Evolutionary conservation across 2,329 filamentous ascomycete species (phyloP), one percentile per base, ranked within the genome.

Genomic region (Neonectria ditissima): DNA sequence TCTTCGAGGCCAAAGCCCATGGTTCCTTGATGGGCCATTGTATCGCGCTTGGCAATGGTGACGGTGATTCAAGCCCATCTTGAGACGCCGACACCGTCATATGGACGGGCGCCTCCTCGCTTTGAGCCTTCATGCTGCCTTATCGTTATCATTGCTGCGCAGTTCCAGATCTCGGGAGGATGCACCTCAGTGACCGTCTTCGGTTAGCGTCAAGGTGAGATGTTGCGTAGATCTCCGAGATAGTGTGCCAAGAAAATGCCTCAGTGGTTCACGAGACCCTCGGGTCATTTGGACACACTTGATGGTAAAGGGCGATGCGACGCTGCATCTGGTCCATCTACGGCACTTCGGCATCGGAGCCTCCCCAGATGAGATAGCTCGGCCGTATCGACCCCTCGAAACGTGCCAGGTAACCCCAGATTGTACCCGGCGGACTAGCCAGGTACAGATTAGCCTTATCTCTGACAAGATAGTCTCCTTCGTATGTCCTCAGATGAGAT

Each of bases 171-270:
- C 28, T 24, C 11, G n/a, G n/a, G n/a, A 2, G 18, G 13, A 43
- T 22, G 39, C 39, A 43, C 18, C 10, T 5, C 18, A 43, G 10
- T 43, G 39, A 22, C 39, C 39, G 39, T 43, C 39, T 43, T 20
- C 39, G n/a, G 39, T 22, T 43, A 43, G 39, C 22, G 39, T 43
- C 8, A 43, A 43, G 22, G 9, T 18, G 9, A 43, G 39, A 20
- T 20, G 22, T 20, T 22, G 18, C 39, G n/a, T 43, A 43, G 39
- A 43, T 43, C 39, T 8, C 11, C 11, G 5, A 37, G 50, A 53
- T 53, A 26, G 32, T 26, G 5, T 39, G 34, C 50, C 20, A 53
- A 53, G 50, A 53, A 52, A 53, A 53, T 53, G 50, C 50, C 50
- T 53, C 50, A 53, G 4, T 26, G 7, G 4, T 43, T 43, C 39